A percentile compares a stretch with the other conserved stretches of the same genome.
Evolutionary conservation across 306 rosid genomes (phyloP).

Genomic region (Mucuna pruriens): DNA sequence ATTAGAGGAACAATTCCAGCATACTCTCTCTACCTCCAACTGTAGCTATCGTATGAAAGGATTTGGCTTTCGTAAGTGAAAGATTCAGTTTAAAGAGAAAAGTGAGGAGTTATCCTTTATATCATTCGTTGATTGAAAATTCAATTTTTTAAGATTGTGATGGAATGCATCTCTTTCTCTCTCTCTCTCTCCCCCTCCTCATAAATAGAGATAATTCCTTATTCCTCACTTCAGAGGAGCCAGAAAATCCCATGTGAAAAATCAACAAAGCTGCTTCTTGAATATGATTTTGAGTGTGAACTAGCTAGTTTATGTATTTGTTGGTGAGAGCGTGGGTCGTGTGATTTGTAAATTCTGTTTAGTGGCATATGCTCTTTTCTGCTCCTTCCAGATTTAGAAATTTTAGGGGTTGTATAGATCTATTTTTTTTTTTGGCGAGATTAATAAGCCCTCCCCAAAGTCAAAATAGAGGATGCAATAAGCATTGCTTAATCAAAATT

Average conservation of each 20-base stretch:
- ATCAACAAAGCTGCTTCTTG: slow-evolving; percentile 11
- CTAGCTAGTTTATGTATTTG: not conserved
- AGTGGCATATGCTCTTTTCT: not conserved
- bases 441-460: not conserved
- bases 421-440: not conserved
- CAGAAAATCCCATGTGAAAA: not conserved
- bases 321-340: not conserved
- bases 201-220: not conserved
- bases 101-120: no score
- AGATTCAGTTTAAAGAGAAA: not conserved
- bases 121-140: not conserved
- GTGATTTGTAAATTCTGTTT: not conserved
- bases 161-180: not conserved
- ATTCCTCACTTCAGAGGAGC: not conserved
- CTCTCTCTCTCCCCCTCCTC: not conserved
- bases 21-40: not conserved
- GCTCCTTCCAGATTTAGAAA: not conserved
- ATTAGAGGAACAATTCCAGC: not conserved
- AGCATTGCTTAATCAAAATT: not conserved
- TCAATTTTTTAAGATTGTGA: not conserved
- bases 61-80: not conserved
- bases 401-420: slow-evolving; percentile 3
- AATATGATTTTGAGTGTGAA: not conserved
- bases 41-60: not conserved
- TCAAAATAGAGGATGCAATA: not conserved